Evolutionary conservation across 2,329 filamentous ascomycete species (phyloP).

Genomic region (Trichoderma sp.): DNA sequence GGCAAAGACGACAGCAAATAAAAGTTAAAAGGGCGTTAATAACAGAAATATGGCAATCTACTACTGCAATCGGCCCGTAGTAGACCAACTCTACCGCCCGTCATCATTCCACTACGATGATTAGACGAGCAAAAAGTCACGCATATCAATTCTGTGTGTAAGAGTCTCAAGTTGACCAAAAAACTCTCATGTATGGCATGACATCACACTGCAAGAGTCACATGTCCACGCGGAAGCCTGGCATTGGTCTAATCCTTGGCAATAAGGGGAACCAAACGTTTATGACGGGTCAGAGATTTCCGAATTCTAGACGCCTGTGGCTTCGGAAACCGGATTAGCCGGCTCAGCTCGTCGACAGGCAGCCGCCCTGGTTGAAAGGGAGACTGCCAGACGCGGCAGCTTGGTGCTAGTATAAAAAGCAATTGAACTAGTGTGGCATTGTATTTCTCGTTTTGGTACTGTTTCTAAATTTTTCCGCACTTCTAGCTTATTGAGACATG

Average conservation of each 20-base stretch:
- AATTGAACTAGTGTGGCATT: background rate
- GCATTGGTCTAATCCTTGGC: background rate
- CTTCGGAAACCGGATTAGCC: slow-evolving; percentile 1
- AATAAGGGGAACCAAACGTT: background rate
- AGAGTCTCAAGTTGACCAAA: background rate
- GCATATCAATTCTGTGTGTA: background rate
- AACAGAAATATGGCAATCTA: background rate
- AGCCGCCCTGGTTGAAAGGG: background rate
- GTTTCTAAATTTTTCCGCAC: background rate
- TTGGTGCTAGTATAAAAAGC: background rate
- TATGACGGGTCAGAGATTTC: background rate
- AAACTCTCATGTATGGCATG: background rate
- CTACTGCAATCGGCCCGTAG: too few species aligned
- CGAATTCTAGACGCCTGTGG: background rate
- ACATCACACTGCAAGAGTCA: slow-evolving; percentile 4
- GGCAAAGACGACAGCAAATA: background rate
- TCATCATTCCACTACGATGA: background rate
- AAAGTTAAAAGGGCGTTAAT: background rate
- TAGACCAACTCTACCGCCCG: background rate
- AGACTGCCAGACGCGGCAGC: background rate
- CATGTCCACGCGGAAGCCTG: background rate
- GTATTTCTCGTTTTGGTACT: background rate
- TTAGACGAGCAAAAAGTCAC: background rate
- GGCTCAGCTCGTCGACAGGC: background rate
- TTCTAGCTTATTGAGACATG: background rate